Evolutionary conservation across 2,329 filamentous ascomycete genomes (phyloP).

Genomic region (Colletotrichum tabaci): DNA sequence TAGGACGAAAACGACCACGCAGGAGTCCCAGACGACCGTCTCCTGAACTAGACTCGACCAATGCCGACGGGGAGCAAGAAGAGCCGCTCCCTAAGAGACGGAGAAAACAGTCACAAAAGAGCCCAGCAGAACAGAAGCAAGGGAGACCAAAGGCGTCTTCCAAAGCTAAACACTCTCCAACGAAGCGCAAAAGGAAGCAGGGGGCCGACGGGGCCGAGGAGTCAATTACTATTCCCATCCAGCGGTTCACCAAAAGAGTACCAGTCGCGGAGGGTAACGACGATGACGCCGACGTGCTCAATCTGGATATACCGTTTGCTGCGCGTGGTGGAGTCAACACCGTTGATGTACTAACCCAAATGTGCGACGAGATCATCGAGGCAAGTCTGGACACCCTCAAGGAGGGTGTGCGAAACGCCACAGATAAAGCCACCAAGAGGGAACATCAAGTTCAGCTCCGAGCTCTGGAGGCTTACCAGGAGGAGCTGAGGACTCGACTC

Average conservation of each 20-base stretch:
- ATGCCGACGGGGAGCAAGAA: conserved; percentile 48
- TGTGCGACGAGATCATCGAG: conserved; percentile 74
- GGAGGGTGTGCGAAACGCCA: conserved; percentile 54
- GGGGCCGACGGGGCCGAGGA: conserved; percentile 29
- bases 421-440: conserved; percentile 63
- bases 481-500: conserved; percentile 69
- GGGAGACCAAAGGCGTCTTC: conserved; percentile 32
- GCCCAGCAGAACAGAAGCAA: conserved; percentile 61
- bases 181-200: conserved; percentile 44
- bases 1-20: conserved; percentile 62
- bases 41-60: conserved; percentile 58
- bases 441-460: conserved; percentile 69
- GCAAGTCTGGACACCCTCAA: conserved; percentile 64
- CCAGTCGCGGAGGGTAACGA: conserved; percentile 58
- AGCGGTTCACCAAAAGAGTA: conserved; percentile 70
- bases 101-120: conserved; percentile 54
- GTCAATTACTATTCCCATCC: conserved; percentile 70
- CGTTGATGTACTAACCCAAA: conserved; percentile 73
- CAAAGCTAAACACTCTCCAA: conserved; percentile 45
- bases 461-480: conserved; percentile 71
- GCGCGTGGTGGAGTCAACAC: conserved; percentile 71
- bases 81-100: conserved; percentile 55
- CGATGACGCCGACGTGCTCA: conserved; percentile 61
- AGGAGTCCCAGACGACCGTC: conserved; percentile 55
- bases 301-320: conserved; percentile 67